Base-by-base conservation (phyloP, 805 yeast genomes). In the Candida peoriensis region DNA sequence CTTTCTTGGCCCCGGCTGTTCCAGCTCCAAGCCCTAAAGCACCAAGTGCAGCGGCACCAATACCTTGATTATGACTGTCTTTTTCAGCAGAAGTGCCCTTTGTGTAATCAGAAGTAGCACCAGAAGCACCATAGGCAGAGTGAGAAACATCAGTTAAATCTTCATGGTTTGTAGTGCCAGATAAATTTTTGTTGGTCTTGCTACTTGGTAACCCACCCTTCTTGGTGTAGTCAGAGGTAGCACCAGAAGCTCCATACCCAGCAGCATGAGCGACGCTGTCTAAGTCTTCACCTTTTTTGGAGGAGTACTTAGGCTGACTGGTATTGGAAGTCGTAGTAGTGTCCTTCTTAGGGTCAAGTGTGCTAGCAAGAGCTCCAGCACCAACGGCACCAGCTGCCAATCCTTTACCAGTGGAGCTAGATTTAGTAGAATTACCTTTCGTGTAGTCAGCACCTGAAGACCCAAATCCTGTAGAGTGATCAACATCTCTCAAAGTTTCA, bases 91-190 rank as follows among this genome's bases (percentile, higher is more conserved):
- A n/a, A n/a, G n/a, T n/a, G n/a, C n/a, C n/a, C n/a, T n/a, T n/a
- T n/a, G n/a, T n/a, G n/a, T n/a, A n/a, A 23, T 32, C 38, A 25
- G 41, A 30, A 2, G 41, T 38, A 13, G 41, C 44, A 31, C 39
- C 47, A 11, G 43, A 25, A 16, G 46, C 40, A 28, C 44, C 44
- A 6, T 37, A 41, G 27, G 40, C 46, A n/a, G 38, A 33, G 23
- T 26, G 21, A 5, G 33, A 37, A 22, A 30, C 43, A 22, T 38
- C 44, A 10, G 37, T 32, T 18, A 36, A 23, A 16, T 20, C 21
- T 18, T 40, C 42, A 26, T 30, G 39, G 34, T 18, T 13, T 13
- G 13, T 17, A 13, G 26, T 15, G 13, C n/a, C n/a, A n/a, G n/a
- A n/a, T n/a, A n/a, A n/a, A n/a, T n/a, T n/a, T n/a, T n/a, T n/a